Percentiles rank a stretch among this genome's conserved stretches.
Evolutionary conservation across 257 asterid species (phyloP).

Genomic region (Schizonepeta tenuifolia): DNA sequence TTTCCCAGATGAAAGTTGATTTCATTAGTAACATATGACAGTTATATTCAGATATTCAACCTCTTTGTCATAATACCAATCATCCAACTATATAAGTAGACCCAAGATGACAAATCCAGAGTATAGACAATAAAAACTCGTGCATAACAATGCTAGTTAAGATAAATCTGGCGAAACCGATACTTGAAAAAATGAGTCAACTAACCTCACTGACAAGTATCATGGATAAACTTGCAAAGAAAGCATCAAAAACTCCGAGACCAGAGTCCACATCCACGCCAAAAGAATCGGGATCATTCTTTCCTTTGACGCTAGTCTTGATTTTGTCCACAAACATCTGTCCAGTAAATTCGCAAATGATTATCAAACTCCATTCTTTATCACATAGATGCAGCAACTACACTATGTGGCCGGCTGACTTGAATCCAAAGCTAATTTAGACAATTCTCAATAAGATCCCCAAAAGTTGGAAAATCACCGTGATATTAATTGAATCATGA

Average conservation of each 20-base stretch:
- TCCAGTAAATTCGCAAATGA: conserved; percentile 14
- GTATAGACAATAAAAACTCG: conserved; percentile 13
- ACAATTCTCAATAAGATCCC: background rate
- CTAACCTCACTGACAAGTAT: conserved; percentile 95
- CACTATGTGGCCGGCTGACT: background rate
- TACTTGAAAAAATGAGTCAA: background rate
- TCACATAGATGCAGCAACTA: background rate
- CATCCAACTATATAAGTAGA: conserved; percentile 2
- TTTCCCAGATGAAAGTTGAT: conserved; percentile 16
- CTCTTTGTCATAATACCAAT: conserved; percentile 1
- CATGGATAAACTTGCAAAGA: conserved; percentile 91
- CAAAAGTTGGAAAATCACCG: background rate
- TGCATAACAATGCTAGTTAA: background rate
- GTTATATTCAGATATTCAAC: conserved; percentile 13
- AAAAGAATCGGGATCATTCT: conserved; percentile 49
- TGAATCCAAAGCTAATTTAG: background rate
- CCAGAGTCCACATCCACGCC: conserved; percentile 69
- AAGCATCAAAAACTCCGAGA: conserved; percentile 85
- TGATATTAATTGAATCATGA: background rate
- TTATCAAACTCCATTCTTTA: background rate
- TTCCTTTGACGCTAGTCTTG: conserved; percentile 50
- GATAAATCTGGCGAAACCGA: conserved; percentile 11
- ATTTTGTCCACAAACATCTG: conserved; percentile 74
- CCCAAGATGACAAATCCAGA: background rate
- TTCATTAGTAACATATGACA: background rate